Percentiles rank a stretch among this genome's conserved stretches.
phyloP scores from a whole-genome alignment of 179 eudicot genomes.

The Camellia oleifera region DNA sequence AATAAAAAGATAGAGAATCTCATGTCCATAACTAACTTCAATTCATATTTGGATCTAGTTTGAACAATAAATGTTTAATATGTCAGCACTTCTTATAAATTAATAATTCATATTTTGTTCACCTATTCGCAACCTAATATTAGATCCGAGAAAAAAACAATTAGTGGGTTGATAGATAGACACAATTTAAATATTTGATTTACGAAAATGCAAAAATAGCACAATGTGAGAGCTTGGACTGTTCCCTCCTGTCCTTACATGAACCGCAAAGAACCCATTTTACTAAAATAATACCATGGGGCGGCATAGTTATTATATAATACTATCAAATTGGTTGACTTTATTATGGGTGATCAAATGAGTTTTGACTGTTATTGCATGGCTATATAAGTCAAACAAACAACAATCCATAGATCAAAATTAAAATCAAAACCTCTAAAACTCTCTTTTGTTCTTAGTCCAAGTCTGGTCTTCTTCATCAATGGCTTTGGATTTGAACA shows the following conservation, averaged over 20 bases:
- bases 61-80: too few relatives aligned
- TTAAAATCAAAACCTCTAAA: not conserved
- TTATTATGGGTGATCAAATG: not conserved
- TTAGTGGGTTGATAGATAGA: too few relatives aligned
- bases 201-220: not conserved
- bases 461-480: conserved; percentile 10
- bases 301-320: not conserved
- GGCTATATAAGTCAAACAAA: conserved; percentile 6
- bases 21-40: too few relatives aligned
- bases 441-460: not conserved
- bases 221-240: not conserved
- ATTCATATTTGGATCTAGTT: too few relatives aligned
- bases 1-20: too few relatives aligned
- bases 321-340: conserved; percentile 7
- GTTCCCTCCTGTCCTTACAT: too few relatives aligned
- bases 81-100: too few relatives aligned
- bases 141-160: too few relatives aligned
- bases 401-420: not conserved
- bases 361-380: conserved; percentile 11
- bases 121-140: too few relatives aligned
- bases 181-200: too few relatives aligned
- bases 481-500: conserved; percentile 15
- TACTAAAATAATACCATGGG: not conserved
- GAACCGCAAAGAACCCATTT: too few relatives aligned
- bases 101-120: too few relatives aligned